phyloP scores from a whole-genome alignment of 441 rosid species.

The Gossypium aridum region DNA sequence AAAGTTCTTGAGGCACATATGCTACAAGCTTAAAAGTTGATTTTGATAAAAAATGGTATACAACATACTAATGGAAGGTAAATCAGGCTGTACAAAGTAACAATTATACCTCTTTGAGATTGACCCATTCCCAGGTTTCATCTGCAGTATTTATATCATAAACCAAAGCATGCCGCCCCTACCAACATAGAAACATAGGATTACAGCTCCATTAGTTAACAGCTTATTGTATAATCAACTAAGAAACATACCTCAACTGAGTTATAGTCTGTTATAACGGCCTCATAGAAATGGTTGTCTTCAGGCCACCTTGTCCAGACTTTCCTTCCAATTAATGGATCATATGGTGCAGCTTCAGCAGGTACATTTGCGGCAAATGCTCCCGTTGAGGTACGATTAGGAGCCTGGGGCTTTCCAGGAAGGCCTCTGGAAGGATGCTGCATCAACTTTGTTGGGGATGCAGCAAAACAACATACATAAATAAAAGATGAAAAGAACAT shows the following conservation, averaged over 20 bases:
- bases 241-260: slow-evolving; percentile 47
- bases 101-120: slow-evolving; percentile 86
- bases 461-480: slow-evolving; percentile 15
- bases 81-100: background rate
- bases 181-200: slow-evolving; percentile 20
- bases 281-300: slow-evolving; percentile 88
- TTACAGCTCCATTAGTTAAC: slow-evolving; percentile 10
- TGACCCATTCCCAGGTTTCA: slow-evolving; percentile 99
- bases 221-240: slow-evolving; percentile 15
- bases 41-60: background rate
- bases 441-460: slow-evolving; percentile 40
- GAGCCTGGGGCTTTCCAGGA: slow-evolving; percentile 59
- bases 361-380: slow-evolving; percentile 48
- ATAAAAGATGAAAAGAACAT: background rate
- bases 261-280: slow-evolving; percentile 79
- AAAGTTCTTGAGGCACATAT: background rate
- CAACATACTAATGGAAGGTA: background rate
- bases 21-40: background rate
- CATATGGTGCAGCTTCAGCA: slow-evolving; percentile 53
- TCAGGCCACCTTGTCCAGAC: slow-evolving; percentile 99
- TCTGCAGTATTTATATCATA: slow-evolving; percentile 70
- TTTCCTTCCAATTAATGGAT: slow-evolving; percentile 73
- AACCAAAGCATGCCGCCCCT: slow-evolving; percentile 96
- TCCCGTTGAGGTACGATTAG: slow-evolving; percentile 38
- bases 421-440: slow-evolving; percentile 58